Evolutionary conservation across 1,284 basidiomycete species (phyloP).

Genomic region (Heterobasidion annosum): DNA sequence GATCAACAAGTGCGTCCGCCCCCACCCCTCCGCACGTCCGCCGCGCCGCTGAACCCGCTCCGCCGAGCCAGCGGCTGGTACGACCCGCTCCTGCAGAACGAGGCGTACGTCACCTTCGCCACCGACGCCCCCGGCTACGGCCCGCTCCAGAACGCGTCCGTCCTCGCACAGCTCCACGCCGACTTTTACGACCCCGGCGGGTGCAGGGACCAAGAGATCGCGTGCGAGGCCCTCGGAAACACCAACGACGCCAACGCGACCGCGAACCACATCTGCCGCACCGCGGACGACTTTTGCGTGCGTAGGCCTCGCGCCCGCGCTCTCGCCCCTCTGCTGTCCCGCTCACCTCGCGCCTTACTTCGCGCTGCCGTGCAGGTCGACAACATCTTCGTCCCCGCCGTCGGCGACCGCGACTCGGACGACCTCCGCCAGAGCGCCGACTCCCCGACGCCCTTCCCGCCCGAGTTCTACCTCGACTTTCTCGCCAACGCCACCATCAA

Average conservation of each 20-base stretch:
- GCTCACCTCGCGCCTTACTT: not conserved
- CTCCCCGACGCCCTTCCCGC: slow-evolving; percentile 43
- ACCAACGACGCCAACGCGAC: slow-evolving; percentile 29
- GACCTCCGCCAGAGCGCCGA: slow-evolving; percentile 44
- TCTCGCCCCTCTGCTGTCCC: too few relatives aligned
- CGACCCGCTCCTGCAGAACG: slow-evolving; percentile 53
- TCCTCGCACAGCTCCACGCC: slow-evolving; percentile 34
- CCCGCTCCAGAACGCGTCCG: not conserved
- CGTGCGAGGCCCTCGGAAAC: slow-evolving; percentile 46
- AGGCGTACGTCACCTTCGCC: slow-evolving; percentile 53
- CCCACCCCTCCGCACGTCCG: not conserved
- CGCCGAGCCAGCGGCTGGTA: slow-evolving; percentile 45
- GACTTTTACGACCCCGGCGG: slow-evolving; percentile 38
- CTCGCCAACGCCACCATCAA: slow-evolving; percentile 26
- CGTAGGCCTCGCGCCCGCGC: not conserved
- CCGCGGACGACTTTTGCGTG: slow-evolving; percentile 19
- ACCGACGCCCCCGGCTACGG: not conserved
- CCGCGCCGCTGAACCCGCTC: not conserved
- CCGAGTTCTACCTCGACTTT: slow-evolving; percentile 43
- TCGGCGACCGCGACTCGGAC: slow-evolving; percentile 41
- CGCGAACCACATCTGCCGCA: slow-evolving; percentile 33
- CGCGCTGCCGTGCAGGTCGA: slow-evolving; percentile 23
- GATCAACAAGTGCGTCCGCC: slow-evolving; percentile 22
- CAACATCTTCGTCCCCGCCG: slow-evolving; percentile 38
- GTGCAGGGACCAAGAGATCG: slow-evolving; percentile 40